phyloP scores from a whole-genome alignment of 2,329 filamentous ascomycete species.

The Cadophora luteo-olivacea region DNA sequence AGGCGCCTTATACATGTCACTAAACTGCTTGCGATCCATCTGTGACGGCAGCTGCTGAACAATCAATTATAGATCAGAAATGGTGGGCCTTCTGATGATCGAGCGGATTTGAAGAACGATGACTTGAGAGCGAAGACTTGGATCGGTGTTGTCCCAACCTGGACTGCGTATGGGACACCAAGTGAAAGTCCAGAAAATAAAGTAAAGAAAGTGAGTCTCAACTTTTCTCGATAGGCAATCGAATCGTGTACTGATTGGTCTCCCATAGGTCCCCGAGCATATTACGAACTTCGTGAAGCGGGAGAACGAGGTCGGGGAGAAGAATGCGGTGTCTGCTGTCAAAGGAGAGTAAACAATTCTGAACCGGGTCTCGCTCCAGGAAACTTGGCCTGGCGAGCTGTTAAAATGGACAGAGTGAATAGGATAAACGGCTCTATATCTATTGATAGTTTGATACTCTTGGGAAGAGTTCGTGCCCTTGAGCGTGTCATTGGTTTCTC shows the following conservation, averaged over 20 bases:
- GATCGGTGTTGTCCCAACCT: conserved; percentile 68
- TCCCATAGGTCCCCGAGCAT: conserved; percentile 49
- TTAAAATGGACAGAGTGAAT: neutral
- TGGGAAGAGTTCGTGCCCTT: neutral
- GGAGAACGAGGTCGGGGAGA: conserved; percentile 52
- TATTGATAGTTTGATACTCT: neutral
- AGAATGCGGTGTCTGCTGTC: conserved; percentile 46
- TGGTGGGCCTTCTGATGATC: conserved; percentile 44
- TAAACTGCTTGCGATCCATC: neutral
- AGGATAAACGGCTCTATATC: neutral
- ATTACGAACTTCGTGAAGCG: conserved; percentile 58
- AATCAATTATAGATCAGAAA: neutral
- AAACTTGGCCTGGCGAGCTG: too few relatives aligned
- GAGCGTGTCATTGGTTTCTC: neutral
- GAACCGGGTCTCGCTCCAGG: neutral
- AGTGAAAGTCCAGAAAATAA: conserved; percentile 34
- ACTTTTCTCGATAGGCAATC: neutral
- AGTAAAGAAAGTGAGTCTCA: conserved; percentile 43
- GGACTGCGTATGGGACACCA: conserved; percentile 60
- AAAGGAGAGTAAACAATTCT: conserved; percentile 27
- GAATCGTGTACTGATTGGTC: conserved; percentile 43
- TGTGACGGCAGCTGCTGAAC: neutral
- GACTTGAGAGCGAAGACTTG: conserved; percentile 53
- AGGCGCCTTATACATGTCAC: neutral
- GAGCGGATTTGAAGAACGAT: conserved; percentile 53